These are phyloP conservation scores for Metschnikowia hibisci DNA, from an alignment of 805 yeast genomes.

Conservation along the genomic window DNA sequence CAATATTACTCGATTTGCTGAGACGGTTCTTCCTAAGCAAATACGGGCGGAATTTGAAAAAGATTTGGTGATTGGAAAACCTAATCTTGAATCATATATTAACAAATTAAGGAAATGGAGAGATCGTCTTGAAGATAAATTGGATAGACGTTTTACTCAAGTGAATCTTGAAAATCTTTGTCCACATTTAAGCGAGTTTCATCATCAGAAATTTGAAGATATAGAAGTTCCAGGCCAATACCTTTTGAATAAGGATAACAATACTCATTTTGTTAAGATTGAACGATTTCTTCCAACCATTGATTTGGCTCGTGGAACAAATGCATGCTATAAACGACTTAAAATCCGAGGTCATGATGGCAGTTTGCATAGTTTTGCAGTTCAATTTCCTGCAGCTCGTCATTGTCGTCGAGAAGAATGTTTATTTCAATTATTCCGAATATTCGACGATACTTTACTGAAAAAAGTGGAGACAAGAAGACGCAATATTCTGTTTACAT, in stretches of 20 bases:
- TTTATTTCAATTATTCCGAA: constrained; percentile 84
- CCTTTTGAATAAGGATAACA: constrained; percentile 79
- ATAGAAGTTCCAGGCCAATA: constrained; percentile 98
- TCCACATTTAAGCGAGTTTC: constrained; percentile 95
- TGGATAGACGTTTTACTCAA: constrained; percentile 77
- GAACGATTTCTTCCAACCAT: constrained; percentile 88
- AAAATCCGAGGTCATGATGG: constrained; percentile 94
- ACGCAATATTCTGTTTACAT: constrained; percentile 76
- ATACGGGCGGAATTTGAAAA: constrained; percentile 85
- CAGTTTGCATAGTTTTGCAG: constrained; percentile 84
- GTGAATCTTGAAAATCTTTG: constrained; percentile 86
- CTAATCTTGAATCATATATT: constrained; percentile 84
- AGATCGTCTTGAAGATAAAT: constrained; percentile 83
- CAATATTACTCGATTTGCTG: constrained; percentile 84
- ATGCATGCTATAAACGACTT: constrained; percentile 83
- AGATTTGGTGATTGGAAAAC: constrained; percentile 83
- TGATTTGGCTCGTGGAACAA: constrained; percentile 84
- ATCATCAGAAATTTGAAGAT: constrained; percentile 96
- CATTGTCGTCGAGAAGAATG: constrained; percentile 96
- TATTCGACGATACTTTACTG: constrained; percentile 75
- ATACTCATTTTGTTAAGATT: constrained; percentile 86
- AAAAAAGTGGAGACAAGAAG: constrained; percentile 85
- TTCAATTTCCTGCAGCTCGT: constrained; percentile 96
- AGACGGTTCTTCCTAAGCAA: constrained; percentile 84
- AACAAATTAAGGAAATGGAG: constrained; percentile 86